Evolutionary conservation across 164 flowering plant species (phyloP).

Genomic region (Kingdonia uniflora): DNA sequence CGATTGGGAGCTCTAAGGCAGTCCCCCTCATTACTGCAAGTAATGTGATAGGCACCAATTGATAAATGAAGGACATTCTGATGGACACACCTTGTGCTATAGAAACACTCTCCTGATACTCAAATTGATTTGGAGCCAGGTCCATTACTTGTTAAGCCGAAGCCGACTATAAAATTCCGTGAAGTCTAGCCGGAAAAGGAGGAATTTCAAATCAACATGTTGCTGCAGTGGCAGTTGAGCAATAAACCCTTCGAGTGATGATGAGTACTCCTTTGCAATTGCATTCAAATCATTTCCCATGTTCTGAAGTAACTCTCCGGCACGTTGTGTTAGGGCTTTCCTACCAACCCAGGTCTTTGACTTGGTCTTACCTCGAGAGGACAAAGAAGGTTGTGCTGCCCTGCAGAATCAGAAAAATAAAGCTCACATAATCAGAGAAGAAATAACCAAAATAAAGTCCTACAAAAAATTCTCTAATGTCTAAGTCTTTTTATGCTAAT

Average conservation of each 20-base stretch:
- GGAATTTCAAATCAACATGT: slow-evolving; percentile 90
- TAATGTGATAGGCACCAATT: slow-evolving; percentile 1
- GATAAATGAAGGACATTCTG: not conserved
- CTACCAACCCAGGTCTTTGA: slow-evolving; percentile 64
- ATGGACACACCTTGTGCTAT: slow-evolving; percentile 7
- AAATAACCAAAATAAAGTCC: no score
- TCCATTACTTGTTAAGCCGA: slow-evolving; percentile 17
- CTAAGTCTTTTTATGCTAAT: no score
- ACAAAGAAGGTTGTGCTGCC: slow-evolving; percentile 25
- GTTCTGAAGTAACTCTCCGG: slow-evolving; percentile 63
- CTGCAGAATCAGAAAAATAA: slow-evolving; percentile 8
- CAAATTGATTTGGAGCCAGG: slow-evolving; percentile 6
- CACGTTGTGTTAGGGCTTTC: slow-evolving; percentile 72
- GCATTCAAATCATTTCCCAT: slow-evolving; percentile 65
- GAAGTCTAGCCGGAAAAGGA: slow-evolving; percentile 86
- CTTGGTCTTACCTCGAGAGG: slow-evolving; percentile 36
- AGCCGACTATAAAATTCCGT: slow-evolving; percentile 78
- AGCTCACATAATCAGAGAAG: not conserved
- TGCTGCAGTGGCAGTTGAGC: slow-evolving; percentile 87
- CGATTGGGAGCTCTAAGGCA: slow-evolving; percentile 2
- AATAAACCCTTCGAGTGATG: slow-evolving; percentile 68
- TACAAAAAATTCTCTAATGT: no score
- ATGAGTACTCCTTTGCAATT: slow-evolving; percentile 63
- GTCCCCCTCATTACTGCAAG: slow-evolving; percentile 6
- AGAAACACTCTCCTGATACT: slow-evolving; percentile 5